These are phyloP conservation scores for Trametes elegans DNA, from an alignment of 768 basidiomycete genomes.

Conservation along the genomic window DNA sequence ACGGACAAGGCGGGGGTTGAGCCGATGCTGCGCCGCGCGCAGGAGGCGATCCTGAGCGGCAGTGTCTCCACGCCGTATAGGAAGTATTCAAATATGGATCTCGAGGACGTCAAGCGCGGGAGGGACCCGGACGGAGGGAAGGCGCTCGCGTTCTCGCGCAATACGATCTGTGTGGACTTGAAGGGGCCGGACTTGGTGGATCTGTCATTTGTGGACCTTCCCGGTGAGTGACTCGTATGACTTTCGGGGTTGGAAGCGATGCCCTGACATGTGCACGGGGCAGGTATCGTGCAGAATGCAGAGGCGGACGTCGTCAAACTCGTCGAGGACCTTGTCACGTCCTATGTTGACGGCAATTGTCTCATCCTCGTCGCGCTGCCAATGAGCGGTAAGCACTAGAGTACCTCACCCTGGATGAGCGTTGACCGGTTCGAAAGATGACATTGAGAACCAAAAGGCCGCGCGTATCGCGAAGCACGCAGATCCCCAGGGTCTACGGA, in stretches of 20 bases:
- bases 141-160: conserved; percentile 28
- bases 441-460: conserved; percentile 77
- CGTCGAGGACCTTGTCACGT: conserved; percentile 52
- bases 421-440: conserved; percentile 41
- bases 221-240: conserved; percentile 24
- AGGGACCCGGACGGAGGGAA: not conserved
- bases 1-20: conserved; percentile 46
- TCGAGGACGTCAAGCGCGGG: not conserved
- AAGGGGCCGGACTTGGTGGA: conserved; percentile 31
- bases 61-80: not conserved
- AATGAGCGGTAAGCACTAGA: conserved; percentile 28
- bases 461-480: conserved; percentile 55
- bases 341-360: conserved; percentile 61
- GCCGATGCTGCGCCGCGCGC: conserved; percentile 54
- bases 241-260: conserved; percentile 18
- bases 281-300: conserved; percentile 10
- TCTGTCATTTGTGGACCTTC: conserved; percentile 34
- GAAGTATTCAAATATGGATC: not conserved
- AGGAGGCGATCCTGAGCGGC: conserved; percentile 48
- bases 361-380: conserved; percentile 51
- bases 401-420: conserved; percentile 50
- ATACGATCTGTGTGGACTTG: conserved; percentile 31
- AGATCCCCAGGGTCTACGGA: conserved; percentile 61
- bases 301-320: conserved; percentile 37
- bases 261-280: conserved; percentile 24